phyloP scores from a whole-genome alignment of 345 rosid genomes.

The Balakata baccata region DNA sequence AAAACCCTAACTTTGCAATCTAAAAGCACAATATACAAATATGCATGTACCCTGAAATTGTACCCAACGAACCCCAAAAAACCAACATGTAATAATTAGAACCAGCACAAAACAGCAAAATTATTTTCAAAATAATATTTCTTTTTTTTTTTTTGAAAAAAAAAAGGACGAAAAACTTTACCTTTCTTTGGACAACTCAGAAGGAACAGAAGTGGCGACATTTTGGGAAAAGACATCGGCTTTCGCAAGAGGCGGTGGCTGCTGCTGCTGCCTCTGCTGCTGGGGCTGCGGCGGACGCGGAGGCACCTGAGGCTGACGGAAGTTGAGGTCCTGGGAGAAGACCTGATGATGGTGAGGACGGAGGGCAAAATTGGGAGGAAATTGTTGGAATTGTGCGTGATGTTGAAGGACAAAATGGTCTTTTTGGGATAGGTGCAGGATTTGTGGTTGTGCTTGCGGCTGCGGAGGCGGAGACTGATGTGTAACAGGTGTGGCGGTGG shows the following conservation, averaged over 20 bases:
- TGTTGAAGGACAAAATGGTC: constrained; percentile 62
- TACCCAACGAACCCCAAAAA: constrained; percentile 1
- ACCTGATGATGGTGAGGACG: constrained; percentile 25
- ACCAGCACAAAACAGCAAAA: not conserved
- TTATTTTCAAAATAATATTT: not conserved
- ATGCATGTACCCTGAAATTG: constrained; percentile 15
- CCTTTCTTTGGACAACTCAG: constrained; percentile 66
- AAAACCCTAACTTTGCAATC: constrained; percentile 13
- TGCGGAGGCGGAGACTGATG: constrained; percentile 8
- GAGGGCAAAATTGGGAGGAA: constrained; percentile 36
- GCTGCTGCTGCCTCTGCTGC: constrained; percentile 25
- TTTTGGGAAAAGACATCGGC: constrained; percentile 27
- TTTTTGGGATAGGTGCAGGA: constrained; percentile 32
- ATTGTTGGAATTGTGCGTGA: constrained; percentile 39
- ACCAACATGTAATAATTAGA: not conserved
- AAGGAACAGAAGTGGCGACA: constrained; percentile 21
- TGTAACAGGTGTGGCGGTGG: not conserved
- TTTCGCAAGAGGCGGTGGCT: constrained; percentile 22
- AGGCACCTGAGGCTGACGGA: constrained; percentile 46
- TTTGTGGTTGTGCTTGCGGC: constrained; percentile 14
- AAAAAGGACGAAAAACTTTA: constrained; percentile 16
- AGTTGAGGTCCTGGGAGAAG: constrained; percentile 62
- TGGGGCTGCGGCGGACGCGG: constrained; percentile 32
- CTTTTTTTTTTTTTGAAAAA: not conserved
- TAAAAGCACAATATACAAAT: not conserved